Conservation (phyloP, 306 rosid species). For the Trifolium pratense region DNA sequence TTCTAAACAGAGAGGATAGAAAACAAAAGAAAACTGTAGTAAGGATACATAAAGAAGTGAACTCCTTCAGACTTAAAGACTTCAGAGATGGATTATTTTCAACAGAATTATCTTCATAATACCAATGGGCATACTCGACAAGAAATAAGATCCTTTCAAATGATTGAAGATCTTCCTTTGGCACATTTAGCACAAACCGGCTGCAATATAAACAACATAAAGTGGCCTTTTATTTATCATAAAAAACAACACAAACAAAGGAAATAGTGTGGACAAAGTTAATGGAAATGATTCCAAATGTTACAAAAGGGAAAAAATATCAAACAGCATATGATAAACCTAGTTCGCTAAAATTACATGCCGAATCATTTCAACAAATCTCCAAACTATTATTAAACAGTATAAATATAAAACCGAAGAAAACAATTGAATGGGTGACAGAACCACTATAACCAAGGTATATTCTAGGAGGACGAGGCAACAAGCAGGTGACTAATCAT, state of each 20-base stretch:
- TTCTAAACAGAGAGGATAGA: neutral
- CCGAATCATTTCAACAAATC: conserved; percentile 23
- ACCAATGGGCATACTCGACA: conserved; percentile 99
- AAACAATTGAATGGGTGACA: neutral
- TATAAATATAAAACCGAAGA: neutral
- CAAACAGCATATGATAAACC: neutral
- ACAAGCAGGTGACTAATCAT: neutral
- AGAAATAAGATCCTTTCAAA: conserved; percentile 95
- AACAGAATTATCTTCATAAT: conserved; percentile 95
- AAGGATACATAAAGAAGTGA: conserved; percentile 93
- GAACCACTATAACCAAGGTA: neutral
- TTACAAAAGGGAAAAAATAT: neutral
- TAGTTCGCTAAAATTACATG: neutral
- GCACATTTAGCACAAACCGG: conserved; percentile 94
- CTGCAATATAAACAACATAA: conserved; percentile 54
- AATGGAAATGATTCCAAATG: conserved; percentile 9
- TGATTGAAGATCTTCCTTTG: conserved; percentile 95
- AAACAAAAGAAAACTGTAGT: conserved; percentile 11
- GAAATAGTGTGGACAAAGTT: neutral
- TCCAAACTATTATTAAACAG: neutral
- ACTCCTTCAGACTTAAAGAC: conserved; percentile 94
- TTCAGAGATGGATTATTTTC: conserved; percentile 92
- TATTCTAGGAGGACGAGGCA: neutral
- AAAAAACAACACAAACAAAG: neutral
- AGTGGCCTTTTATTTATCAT: neutral